Evolutionary conservation across 2,329 filamentous ascomycete genomes (phyloP).

Genomic region (Hirsutella minnesotensis): DNA sequence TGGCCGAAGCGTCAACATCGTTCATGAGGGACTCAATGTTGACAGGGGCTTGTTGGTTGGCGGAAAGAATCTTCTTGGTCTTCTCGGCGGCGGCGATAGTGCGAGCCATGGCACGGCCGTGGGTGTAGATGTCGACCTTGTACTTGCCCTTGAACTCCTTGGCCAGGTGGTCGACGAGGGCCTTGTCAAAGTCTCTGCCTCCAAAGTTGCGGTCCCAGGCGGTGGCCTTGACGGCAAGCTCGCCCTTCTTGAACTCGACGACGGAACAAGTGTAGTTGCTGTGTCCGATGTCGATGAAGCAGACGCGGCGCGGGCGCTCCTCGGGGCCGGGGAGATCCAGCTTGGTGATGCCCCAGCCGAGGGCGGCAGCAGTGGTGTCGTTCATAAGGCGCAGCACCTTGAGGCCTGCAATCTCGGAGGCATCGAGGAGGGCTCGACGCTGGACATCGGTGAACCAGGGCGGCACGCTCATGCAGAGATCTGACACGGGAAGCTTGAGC

Average conservation of each 20-base stretch:
- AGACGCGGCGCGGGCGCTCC: constrained; percentile 83
- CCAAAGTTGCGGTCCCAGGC: constrained; percentile 93
- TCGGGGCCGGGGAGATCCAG: constrained; percentile 78
- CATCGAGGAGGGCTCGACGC: constrained; percentile 79
- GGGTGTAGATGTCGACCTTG: constrained; percentile 89
- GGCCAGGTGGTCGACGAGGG: constrained; percentile 85
- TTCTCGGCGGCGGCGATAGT: constrained; percentile 86
- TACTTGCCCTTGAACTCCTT: constrained; percentile 96
- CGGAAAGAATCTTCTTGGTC: constrained; percentile 95
- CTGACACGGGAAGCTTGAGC: constrained; percentile 80
- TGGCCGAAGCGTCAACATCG: constrained; percentile 78
- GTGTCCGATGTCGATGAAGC: constrained; percentile 91
- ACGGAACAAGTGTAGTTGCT: constrained; percentile 91
- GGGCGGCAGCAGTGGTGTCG: constrained; percentile 89
- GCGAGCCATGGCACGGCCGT: constrained; percentile 81
- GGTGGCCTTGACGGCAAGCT: constrained; percentile 86
- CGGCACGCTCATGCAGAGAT: constrained; percentile 88
- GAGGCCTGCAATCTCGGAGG: constrained; percentile 83
- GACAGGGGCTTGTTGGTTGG: constrained; percentile 82
- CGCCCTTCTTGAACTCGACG: constrained; percentile 94
- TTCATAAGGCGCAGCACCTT: constrained; percentile 93
- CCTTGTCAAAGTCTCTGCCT: constrained; percentile 94
- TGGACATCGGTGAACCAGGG: constrained; percentile 96
- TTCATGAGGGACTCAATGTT: constrained; percentile 99
- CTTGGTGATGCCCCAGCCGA: constrained; percentile 97